A percentile compares a stretch with the other conserved stretches of the same genome.
These are phyloP conservation scores for Saksenaea oblongispora DNA, from an alignment of 371 early-diverging fungal genomes.

Conservation along the genomic window DNA sequence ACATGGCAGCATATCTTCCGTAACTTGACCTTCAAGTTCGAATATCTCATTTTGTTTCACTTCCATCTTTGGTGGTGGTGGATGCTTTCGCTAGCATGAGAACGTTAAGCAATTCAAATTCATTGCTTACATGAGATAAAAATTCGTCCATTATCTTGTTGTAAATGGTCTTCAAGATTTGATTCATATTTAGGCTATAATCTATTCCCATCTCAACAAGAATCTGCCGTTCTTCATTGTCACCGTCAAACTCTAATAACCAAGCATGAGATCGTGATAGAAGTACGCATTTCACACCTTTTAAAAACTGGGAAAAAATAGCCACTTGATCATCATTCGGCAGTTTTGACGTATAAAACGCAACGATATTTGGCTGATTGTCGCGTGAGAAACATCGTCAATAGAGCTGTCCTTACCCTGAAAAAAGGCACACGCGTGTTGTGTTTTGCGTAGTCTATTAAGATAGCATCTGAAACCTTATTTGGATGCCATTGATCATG, in stretches of 20 bases:
- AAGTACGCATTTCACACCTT: conserved; percentile 9
- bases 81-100: background rate
- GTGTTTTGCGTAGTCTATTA: conserved; percentile 14
- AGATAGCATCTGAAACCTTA: conserved; percentile 8
- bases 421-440: conserved; percentile 9
- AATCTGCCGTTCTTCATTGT: conserved; percentile 20
- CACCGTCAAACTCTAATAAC: conserved; percentile 23
- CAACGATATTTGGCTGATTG: conserved; percentile 18
- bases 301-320: conserved; percentile 24
- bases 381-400: background rate
- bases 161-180: background rate
- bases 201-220: conserved; percentile 22
- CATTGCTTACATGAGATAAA: background rate
- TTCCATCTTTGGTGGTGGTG: background rate
- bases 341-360: conserved; percentile 22
- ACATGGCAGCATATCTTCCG: background rate
- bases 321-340: conserved; percentile 13
- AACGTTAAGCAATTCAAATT: background rate
- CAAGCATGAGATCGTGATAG: background rate
- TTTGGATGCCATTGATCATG: conserved; percentile 13
- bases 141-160: background rate
- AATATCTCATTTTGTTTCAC: background rate
- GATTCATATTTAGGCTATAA: conserved; percentile 14
- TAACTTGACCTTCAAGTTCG: background rate
- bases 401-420: background rate